Evolutionary conservation across 2,329 filamentous ascomycete species (phyloP).

Genomic region (Fusarium sublunatum): DNA sequence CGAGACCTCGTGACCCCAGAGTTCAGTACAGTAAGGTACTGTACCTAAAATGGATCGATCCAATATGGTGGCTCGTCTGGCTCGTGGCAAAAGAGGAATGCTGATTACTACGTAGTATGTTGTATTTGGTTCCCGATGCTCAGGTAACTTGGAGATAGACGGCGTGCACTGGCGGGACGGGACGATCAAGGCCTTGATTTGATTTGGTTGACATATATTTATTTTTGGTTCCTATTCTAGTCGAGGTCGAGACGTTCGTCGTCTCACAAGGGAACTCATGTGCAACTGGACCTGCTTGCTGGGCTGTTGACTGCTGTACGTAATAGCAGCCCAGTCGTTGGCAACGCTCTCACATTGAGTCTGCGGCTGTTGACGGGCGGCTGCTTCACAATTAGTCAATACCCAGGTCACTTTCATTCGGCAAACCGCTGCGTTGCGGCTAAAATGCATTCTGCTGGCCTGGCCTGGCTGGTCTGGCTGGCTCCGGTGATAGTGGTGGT

Average conservation of each 20-base stretch:
- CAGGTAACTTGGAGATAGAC: constrained; percentile 3
- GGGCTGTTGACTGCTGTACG: constrained; percentile 15
- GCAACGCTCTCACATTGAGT: constrained; percentile 1
- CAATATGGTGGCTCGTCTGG: constrained; percentile 16
- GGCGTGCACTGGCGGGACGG: background rate
- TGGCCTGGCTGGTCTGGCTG: background rate
- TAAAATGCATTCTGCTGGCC: too few relatives aligned
- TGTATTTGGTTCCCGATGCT: constrained; percentile 6
- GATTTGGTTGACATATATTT: background rate
- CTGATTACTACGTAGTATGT: too few relatives aligned
- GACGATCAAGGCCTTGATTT: background rate
- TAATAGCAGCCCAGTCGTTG: background rate
- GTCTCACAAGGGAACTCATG: background rate
- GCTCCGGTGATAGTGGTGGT: constrained; percentile 5
- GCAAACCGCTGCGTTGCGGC: constrained; percentile 7
- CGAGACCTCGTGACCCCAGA: constrained; percentile 27
- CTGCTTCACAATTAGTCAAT: background rate
- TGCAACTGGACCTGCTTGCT: constrained; percentile 5
- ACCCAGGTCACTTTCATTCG: background rate
- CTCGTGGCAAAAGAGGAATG: constrained; percentile 1
- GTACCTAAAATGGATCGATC: constrained; percentile 25
- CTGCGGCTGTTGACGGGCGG: background rate
- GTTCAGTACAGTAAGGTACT: constrained; percentile 1
- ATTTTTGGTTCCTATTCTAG: constrained; percentile 8
- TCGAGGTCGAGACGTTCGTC: too few relatives aligned